These are phyloP conservation scores for Colletotrichum spaethianum DNA, from an alignment of 2,329 filamentous ascomycete genomes.

Conservation along the genomic window DNA sequence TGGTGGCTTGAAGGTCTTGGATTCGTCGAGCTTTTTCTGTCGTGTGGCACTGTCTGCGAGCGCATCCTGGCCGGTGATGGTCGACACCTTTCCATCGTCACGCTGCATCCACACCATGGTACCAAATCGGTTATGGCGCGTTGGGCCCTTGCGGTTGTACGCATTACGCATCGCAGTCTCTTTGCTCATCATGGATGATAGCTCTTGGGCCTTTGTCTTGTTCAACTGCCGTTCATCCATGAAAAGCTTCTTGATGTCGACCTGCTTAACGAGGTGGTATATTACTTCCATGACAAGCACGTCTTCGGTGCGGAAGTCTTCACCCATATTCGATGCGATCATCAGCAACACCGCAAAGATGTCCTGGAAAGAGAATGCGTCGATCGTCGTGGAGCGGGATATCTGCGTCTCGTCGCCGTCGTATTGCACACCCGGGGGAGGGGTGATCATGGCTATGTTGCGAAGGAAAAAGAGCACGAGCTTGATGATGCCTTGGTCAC, in stretches of 20 bases:
- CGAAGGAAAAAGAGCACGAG: slow-evolving; percentile 90
- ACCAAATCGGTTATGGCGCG: slow-evolving; percentile 92
- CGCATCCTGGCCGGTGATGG: slow-evolving; percentile 90
- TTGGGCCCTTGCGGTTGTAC: slow-evolving; percentile 83
- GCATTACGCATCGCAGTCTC: slow-evolving; percentile 87
- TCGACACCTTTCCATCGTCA: slow-evolving; percentile 86
- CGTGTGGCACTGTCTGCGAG: slow-evolving; percentile 80
- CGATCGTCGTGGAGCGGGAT: slow-evolving; percentile 88
- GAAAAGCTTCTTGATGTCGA: slow-evolving; percentile 88
- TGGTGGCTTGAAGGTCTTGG: slow-evolving; percentile 91
- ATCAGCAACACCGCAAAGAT: slow-evolving; percentile 89
- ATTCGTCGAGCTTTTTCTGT: slow-evolving; percentile 89
- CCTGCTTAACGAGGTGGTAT: slow-evolving; percentile 92
- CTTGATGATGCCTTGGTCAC: slow-evolving; percentile 94
- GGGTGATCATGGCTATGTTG: slow-evolving; percentile 88
- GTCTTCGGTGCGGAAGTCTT: slow-evolving; percentile 93
- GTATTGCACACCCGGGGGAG: slow-evolving; percentile 78
- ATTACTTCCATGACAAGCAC: slow-evolving; percentile 91
- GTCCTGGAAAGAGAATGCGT: slow-evolving; percentile 91
- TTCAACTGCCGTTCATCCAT: slow-evolving; percentile 82
- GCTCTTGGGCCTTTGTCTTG: slow-evolving; percentile 78
- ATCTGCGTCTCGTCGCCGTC: slow-evolving; percentile 93
- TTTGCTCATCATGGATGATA: slow-evolving; percentile 82
- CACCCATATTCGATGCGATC: slow-evolving; percentile 91
- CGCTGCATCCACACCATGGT: slow-evolving; percentile 98